Evolutionary conservation across 257 asterid genomes (phyloP), one percentile per base, ranked within the genome.

Genomic region (Ligustrum vulgare): DNA sequence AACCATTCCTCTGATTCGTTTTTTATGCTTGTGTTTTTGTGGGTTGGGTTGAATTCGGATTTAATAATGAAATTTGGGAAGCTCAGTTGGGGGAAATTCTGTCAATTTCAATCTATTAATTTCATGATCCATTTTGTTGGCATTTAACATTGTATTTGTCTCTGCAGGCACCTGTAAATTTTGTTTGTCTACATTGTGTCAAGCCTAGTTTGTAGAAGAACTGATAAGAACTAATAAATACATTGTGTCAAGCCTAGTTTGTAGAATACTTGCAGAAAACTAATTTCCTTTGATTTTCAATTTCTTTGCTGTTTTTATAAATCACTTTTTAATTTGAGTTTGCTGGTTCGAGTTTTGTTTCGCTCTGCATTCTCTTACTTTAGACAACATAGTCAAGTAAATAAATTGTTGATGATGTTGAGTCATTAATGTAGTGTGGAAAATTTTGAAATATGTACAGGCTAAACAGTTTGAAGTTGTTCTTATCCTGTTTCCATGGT

Each of bases 1-100:
- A 23, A 51, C 18, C 62, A 51, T 51, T 51, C 74, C 62, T 56
- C 84, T 77, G 87, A 89, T 85, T n/a, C n/a, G n/a, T n/a, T n/a
- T n/a, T n/a, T n/a, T n/a, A n/a, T 77, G 77, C 86, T 73, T 22
- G 31, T 51, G 33, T 25, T 16, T 78, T 58, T 62, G 18, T 77
- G 28, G 2, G 33, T 1, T 0, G 1, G 62, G 23, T 3, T 41
- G 62, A 16, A 16, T n/a, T 51, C 23, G 10, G 62, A 51, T 51
- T 51, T 5, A 51, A 51, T 16, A 51, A 15, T 51, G 3, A 18
- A 16, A 51, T 16, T 51, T 16, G 62, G 23, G 5, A 51, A 51
- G 31, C 31, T 28, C 31, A 1, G 31, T 28, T 28, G 31, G 31
- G 31, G 31, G 35, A 23, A 23, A 60, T 60, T 60, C 11, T 8